Percentiles rank a stretch among this genome's conserved stretches.
Evolutionary conservation across 352 stramenopile species (phyloP).

Genomic region (Pythium sukuiense): DNA sequence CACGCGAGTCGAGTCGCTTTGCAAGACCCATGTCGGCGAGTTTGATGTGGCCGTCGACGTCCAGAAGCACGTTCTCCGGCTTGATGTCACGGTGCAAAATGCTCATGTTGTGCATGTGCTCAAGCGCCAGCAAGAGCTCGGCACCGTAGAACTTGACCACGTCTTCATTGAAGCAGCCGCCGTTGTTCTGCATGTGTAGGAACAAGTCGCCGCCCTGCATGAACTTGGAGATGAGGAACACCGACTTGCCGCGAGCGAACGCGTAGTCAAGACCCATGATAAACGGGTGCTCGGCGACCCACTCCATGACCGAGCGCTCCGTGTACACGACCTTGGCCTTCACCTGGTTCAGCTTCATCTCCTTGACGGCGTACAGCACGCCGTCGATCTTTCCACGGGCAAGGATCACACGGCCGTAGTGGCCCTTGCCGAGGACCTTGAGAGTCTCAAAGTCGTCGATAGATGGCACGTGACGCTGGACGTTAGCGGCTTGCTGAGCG

Average conservation of each 20-base stretch:
- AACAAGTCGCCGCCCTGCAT: constrained; percentile 97
- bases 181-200: constrained; percentile 86
- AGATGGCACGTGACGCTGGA: constrained; percentile 53
- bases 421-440: constrained; percentile 79
- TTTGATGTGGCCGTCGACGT: constrained; percentile 88
- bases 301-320: constrained; percentile 83
- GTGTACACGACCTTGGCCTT: constrained; percentile 87
- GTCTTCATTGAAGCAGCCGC: constrained; percentile 74
- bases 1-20: constrained; percentile 78
- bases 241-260: constrained; percentile 93
- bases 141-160: constrained; percentile 85
- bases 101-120: constrained; percentile 91
- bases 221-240: constrained; percentile 98
- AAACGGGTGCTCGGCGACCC: constrained; percentile 92
- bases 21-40: constrained; percentile 91
- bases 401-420: constrained; percentile 85
- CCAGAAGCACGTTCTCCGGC: constrained; percentile 90
- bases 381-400: constrained; percentile 37
- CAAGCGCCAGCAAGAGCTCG: constrained; percentile 74
- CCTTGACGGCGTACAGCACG: constrained; percentile 83
- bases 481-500: constrained; percentile 43
- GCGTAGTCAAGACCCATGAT: constrained; percentile 97
- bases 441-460: constrained; percentile 79
- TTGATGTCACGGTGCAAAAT: constrained; percentile 95
- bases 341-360: constrained; percentile 90